These are phyloP conservation scores for Erysimum pusillum DNA, from an alignment of 441 rosid species.

Conservation along the genomic window DNA sequence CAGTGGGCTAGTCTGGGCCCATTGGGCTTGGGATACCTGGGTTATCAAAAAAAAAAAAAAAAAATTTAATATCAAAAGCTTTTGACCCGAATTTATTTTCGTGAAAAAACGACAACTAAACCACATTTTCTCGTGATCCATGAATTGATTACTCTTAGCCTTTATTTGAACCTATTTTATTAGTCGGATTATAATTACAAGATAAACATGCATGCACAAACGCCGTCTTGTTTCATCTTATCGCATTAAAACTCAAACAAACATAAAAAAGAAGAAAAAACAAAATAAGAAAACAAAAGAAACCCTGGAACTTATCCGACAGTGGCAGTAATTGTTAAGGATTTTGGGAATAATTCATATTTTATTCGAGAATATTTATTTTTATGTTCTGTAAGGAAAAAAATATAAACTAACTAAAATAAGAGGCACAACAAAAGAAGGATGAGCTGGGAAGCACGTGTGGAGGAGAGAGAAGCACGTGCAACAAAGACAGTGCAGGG, in stretches of 20 bases:
- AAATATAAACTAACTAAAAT: slow-evolving; percentile 3
- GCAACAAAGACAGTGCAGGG: slow-evolving; percentile 65
- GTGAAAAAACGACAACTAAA: slow-evolving; percentile 32
- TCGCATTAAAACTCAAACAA: slow-evolving; percentile 11
- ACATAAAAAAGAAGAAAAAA: not conserved
- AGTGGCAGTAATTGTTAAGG: slow-evolving; percentile 50
- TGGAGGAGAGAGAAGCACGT: slow-evolving; percentile 44
- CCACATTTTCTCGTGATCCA: slow-evolving; percentile 31
- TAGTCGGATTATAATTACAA: slow-evolving; percentile 18
- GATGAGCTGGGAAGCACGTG: slow-evolving; percentile 65
- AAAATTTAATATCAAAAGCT: slow-evolving; percentile 24
- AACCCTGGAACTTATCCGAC: slow-evolving; percentile 43
- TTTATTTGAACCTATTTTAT: slow-evolving; percentile 14
- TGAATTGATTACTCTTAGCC: slow-evolving; percentile 13
- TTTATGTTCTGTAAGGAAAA: slow-evolving; percentile 18
- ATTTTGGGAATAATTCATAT: slow-evolving; percentile 45
- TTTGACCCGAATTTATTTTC: slow-evolving; percentile 35
- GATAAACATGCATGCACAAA: slow-evolving; percentile 45
- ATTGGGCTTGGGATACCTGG: too few relatives aligned
- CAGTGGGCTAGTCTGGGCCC: too few relatives aligned
- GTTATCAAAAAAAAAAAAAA: too few relatives aligned
- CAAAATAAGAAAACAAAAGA: slow-evolving; percentile 34
- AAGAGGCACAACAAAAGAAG: slow-evolving; percentile 20
- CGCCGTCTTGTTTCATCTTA: slow-evolving; percentile 27
- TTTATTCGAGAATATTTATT: slow-evolving; percentile 28